Base-by-base conservation (phyloP, 1,284 basidiomycete genomes). In the Ganoderma multipileum region DNA sequence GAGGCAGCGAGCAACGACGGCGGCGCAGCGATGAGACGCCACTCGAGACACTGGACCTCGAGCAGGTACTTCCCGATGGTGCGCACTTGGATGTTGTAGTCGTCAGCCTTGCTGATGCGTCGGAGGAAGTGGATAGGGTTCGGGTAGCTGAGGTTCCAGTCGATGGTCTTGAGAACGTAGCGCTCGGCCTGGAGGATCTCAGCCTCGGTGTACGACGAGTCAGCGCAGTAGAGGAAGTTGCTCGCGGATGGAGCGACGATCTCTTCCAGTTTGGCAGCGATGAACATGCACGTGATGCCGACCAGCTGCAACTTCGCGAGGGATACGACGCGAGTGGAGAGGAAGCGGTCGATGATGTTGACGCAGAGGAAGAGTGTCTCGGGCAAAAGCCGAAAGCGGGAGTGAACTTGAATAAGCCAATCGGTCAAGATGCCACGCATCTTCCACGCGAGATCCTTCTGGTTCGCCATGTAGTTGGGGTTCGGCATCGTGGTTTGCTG, bases 341-440 rank as follows among this genome's bases (percentile, higher is more conserved):
- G 89, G 87, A 99, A 98, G 63, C 97, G 95, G 82, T 99, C 98
- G 77, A 99, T 94, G 77, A 99, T 91, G 85, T 99, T 99, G 78
- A 95, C 86, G 72, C 93, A 93, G 68, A 99, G 89, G 84, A 97
- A 99, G 62, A 99, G 90, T 0, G 97, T 99, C 83, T 99, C 97
- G 11, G 97, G 96, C 9, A 98, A 87, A 23, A 99, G 88, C 68
- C 92, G 92, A 86, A 99, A 98, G 75, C 96, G 95, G 73, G 91
- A 87, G 80, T 99, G 97, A 28, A 98, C 93, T 82, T 99, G 96
- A 73, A 99, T 92, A 69, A 99, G 87, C 98, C 97, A 99, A 85
- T 99, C 97, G 71, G 94, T 93, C 41, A 99, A 89, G 73, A 98
- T 95, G 20, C 94, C 94, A 28, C 96, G 95, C 95, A 97, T 97